A percentile compares a stretch with the other conserved stretches of the same genome.
phyloP scores from a whole-genome alignment of 257 asterid species.

The Nicotiana benthamiana region DNA sequence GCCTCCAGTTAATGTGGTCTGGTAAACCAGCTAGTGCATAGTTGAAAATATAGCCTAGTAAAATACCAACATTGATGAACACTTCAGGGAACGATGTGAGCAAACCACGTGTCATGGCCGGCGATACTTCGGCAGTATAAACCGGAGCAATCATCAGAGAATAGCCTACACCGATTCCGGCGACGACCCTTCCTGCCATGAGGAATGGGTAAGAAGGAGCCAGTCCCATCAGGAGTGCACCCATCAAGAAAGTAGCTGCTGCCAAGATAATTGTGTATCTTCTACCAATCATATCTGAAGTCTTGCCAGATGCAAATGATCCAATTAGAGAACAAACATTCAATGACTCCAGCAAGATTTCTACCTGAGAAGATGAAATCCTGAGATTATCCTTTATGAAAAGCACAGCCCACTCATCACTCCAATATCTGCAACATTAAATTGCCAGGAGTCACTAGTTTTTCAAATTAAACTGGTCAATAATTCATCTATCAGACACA shows the following conservation, averaged over 20 bases:
- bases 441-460: background rate
- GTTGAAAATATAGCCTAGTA: conserved; percentile 56
- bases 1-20: conserved; percentile 46
- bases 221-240: conserved; percentile 67
- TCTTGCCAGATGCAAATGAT: conserved; percentile 69
- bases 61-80: conserved; percentile 66
- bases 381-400: conserved; percentile 54
- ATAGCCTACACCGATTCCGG: conserved; percentile 78
- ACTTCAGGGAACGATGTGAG: conserved; percentile 79
- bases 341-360: conserved; percentile 57
- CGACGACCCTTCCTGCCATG: conserved; percentile 56
- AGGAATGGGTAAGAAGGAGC: conserved; percentile 64
- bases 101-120: conserved; percentile 67
- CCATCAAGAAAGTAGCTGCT: conserved; percentile 53
- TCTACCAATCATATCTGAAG: conserved; percentile 73
- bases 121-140: conserved; percentile 73
- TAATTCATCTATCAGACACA: background rate
- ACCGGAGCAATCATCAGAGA: conserved; percentile 86
- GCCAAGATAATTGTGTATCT: conserved; percentile 77
- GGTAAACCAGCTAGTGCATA: conserved; percentile 44
- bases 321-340: conserved; percentile 64
- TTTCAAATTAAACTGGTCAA: no score
- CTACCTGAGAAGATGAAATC: conserved; percentile 47
- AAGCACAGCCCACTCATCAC: conserved; percentile 82
- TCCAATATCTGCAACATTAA: conserved; percentile 48